Evolutionary conservation across 768 basidiomycete species (phyloP), one percentile per base, ranked within the genome.

Genomic region (Rhodocollybia butyracea): DNA sequence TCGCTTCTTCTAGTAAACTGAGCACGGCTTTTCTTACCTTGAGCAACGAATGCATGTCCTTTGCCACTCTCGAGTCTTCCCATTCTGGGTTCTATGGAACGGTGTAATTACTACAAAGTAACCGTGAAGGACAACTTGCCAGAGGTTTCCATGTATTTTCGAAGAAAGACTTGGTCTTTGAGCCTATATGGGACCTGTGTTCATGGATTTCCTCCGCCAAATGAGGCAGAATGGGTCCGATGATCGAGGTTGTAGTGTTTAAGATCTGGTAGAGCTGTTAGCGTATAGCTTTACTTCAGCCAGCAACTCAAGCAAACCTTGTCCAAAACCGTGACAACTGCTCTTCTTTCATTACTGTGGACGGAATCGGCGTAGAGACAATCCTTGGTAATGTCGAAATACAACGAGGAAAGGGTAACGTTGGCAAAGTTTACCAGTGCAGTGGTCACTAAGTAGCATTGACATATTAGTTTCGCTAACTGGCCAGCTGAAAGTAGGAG

Each of bases 361-460:
- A 70, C 53, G 8, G 72, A 65, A 61, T 90, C 79, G 31, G 91
- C 90, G 64, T 99, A 98, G 10, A 99, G 72, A 42, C 80, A 79
- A 68, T 98, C 96, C 68, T 97, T 97, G 31, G 85, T 90, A 46
- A 91, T 85, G 63, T 95, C 94, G 59, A 98, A 91, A 70, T 98
- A 98, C 30, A 96, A 72, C 0, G 93, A 87, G 0, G 96, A 98
- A 21, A 98, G 77, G 0, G 89, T 91, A 56, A 85, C 78, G 63
- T 92, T 93, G 27, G 85, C 81, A 60, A 97, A 98, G 59, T 86
- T 82, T 36, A 79, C 81, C 12, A 96, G 68, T 8, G 88, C 74
- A 52, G 76, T 83, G 61, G 90, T 78, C 34, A 91, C 93, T 96
- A 58, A 31, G 34, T 15, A 34, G 30, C 32, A 30, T 27, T 55